These are phyloP conservation scores for Diplodia intermedia DNA, from an alignment of 2,329 filamentous ascomycete species.

Conservation along the genomic window DNA sequence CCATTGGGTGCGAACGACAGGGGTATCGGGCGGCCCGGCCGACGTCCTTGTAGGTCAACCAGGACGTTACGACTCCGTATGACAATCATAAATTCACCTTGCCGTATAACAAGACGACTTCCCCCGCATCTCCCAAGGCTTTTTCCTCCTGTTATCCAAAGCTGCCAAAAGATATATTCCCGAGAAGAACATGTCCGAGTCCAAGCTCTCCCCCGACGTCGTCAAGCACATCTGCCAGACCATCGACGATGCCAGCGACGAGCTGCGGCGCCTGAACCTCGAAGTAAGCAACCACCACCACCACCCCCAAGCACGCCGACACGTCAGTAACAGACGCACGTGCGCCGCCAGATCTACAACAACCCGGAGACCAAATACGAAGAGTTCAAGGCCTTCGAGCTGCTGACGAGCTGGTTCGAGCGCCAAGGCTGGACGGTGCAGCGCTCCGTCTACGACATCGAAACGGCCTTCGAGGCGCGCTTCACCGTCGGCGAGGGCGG, in stretches of 20 bases:
- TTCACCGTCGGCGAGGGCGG: slow-evolving; percentile 53
- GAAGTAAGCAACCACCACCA: background rate
- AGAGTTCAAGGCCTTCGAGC: slow-evolving; percentile 59
- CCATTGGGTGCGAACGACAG: slow-evolving; percentile 5
- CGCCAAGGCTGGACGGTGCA: slow-evolving; percentile 59
- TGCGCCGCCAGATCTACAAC: slow-evolving; percentile 52
- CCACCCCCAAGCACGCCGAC: slow-evolving; percentile 23
- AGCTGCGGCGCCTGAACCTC: slow-evolving; percentile 25
- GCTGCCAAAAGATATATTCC: background rate
- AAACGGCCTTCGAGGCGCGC: slow-evolving; percentile 61
- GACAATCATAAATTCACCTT: background rate
- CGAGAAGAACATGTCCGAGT: background rate
- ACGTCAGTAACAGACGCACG: slow-evolving; percentile 39
- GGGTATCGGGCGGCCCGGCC: slow-evolving; percentile 23
- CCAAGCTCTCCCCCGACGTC: slow-evolving; percentile 7
- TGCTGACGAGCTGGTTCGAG: slow-evolving; percentile 57
- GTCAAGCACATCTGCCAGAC: slow-evolving; percentile 1
- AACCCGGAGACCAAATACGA: slow-evolving; percentile 59
- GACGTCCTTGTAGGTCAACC: background rate
- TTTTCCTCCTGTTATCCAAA: background rate
- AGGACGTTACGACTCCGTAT: slow-evolving; percentile 4
- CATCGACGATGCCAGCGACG: slow-evolving; percentile 19
- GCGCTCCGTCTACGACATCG: slow-evolving; percentile 58
- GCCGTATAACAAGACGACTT: slow-evolving; percentile 8
- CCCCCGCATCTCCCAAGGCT: slow-evolving; percentile 1